phyloP scores from a whole-genome alignment of 169 alveolate genomes.

The Eimeria praecox region DNA sequence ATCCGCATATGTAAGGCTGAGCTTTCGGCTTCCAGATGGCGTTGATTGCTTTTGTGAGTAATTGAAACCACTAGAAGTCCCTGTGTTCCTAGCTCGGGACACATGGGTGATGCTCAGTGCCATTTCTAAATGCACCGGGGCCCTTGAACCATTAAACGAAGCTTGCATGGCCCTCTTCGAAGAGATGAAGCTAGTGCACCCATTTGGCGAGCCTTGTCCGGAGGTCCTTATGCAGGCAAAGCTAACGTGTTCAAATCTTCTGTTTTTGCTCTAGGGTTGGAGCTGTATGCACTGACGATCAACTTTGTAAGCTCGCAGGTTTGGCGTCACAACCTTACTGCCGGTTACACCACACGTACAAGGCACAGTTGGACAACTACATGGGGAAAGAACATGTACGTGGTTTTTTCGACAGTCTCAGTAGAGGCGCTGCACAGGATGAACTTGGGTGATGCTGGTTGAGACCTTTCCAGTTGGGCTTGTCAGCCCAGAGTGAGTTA shows the following conservation, averaged over 20 bases:
- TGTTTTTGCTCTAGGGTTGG: not conserved
- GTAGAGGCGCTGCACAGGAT: not conserved
- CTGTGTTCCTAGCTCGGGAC: not conserved
- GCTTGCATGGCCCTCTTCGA: no score
- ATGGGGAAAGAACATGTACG: not conserved
- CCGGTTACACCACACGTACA: not conserved
- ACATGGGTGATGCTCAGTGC: not conserved
- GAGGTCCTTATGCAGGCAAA: not conserved
- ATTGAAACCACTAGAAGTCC: no score
- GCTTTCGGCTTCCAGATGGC: not conserved
- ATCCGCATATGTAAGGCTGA: not conserved
- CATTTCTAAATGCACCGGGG: not conserved
- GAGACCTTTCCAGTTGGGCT: not conserved
- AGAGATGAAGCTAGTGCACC: no score
- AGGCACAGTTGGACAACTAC: not conserved
- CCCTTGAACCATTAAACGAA: not conserved
- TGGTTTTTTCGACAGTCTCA: not conserved
- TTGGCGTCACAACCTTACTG: not conserved
- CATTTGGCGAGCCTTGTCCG: no score
- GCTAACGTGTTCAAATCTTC: not conserved
- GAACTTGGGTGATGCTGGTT: not conserved
- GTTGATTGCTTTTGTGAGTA: no score
- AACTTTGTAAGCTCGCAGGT: not conserved
- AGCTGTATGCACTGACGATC: not conserved
- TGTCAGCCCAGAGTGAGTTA: no score